Base-by-base conservation (phyloP, 805 yeast species). In the Suhomyces kilbournensis region DNA sequence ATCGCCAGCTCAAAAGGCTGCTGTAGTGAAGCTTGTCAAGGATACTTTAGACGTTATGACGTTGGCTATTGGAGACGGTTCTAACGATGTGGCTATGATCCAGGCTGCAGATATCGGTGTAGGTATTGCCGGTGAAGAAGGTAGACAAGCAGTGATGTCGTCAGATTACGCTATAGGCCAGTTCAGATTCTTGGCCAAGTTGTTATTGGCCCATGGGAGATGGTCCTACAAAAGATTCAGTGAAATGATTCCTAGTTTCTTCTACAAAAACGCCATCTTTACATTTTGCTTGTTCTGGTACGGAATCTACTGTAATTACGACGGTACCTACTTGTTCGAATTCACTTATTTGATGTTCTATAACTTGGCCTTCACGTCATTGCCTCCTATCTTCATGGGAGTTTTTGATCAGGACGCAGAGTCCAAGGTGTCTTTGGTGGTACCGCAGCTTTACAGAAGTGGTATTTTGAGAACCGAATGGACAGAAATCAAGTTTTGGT, bases 81-180 rank as follows among this genome's bases (percentile, higher is more conserved):
- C 94, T 23, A 88, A 88, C 63, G 96, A 88, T 66, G 94, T 88
- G 47, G 88, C 94, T 7, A 88, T 88, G 96, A 88, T 88, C 56
- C 93, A 87, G 62, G 87, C 89, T 32, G 93, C 96, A 4, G 86
- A 88, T 65, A 83, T 88, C 32, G 96, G 96, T 52, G 85, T 88
- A 38, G 96, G 96, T 57, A 87, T 88, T 62, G 93, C 91, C 6
- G 96, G 96, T 57, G 89, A 86, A 60, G 96, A 88, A 70, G 96
- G 96, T 54, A 72, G 94, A 49, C 92, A 87, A 63, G 96, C 96
- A 1, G 94, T 85, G 8, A 88, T 88, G 96, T 82, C 90, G 1
- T 83, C 92, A 0, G 96, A 88, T 71, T 88, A 86, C 66, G 93
- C 91, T 3, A 74, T 88, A 61, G 96, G 91, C 2, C 94, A 88